Conservation (phyloP, 768 basidiomycete genomes). For the Boletus subparvulus region DNA sequence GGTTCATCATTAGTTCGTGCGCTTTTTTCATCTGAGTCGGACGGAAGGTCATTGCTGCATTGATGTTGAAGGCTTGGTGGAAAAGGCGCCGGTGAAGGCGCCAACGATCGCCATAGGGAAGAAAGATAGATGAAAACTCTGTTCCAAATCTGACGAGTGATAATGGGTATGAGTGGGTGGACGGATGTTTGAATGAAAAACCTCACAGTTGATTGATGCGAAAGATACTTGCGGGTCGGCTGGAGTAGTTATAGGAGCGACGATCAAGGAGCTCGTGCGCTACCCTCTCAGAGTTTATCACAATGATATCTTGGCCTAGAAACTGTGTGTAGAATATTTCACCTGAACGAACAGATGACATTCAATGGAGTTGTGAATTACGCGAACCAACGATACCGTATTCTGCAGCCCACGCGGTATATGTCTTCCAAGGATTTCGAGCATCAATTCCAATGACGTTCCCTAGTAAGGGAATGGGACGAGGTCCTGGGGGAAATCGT, state of each 20-base stretch:
- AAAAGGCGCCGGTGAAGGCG: conserved; percentile 27
- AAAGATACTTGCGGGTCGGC: conserved; percentile 3
- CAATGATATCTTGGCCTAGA: conserved; percentile 12
- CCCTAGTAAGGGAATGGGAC: conserved; percentile 6
- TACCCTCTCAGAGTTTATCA: conserved; percentile 15
- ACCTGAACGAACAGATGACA: neutral
- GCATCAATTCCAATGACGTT: conserved; percentile 5
- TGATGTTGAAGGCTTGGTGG: conserved; percentile 34
- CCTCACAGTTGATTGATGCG: conserved; percentile 4
- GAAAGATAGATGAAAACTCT: conserved; percentile 13
- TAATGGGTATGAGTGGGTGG: no score
- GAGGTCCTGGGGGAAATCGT: conserved; percentile 6
- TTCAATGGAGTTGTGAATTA: neutral
- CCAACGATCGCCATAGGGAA: conserved; percentile 25
- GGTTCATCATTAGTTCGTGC: conserved; percentile 25
- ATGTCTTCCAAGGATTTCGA: conserved; percentile 11
- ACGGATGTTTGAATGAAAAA: neutral
- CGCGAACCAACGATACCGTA: conserved; percentile 3
- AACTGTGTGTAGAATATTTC: conserved; percentile 11
- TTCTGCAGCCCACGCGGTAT: conserved; percentile 7
- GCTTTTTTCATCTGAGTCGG: conserved; percentile 32
- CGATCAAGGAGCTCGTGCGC: conserved; percentile 10
- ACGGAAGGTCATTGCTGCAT: conserved; percentile 24
- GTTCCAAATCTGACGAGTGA: conserved; percentile 10
- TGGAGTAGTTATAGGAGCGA: conserved; percentile 16